Evolutionary conservation across 2,329 filamentous ascomycete species (phyloP), one percentile per base, ranked within the genome.

Genomic region (Diaporthe sp.): DNA sequence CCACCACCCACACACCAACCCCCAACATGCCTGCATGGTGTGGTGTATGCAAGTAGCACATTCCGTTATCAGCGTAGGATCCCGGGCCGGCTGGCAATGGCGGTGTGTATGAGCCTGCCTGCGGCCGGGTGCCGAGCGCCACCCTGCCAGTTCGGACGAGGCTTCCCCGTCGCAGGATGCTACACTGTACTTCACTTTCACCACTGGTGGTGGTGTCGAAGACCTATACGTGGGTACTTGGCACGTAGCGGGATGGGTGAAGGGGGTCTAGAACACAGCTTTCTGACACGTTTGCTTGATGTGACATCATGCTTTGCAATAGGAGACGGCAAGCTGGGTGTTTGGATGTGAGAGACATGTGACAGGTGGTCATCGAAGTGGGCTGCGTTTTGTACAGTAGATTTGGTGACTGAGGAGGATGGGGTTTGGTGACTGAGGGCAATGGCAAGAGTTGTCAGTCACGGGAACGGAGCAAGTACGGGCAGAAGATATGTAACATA

Each of bases 61-160:
- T 28, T 52, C 45, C 28, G 3, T 67, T 67, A 3, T 19, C 42
- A 38, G 13, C 12, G 61, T 67, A 38, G 64, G 30, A 67, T 67
- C n/a, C 25, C 13, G 30, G 42, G 45, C 15, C 33, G 45, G 61
- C 45, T 67, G 61, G 61, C 30, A 28, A 52, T 22, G 30, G 64
- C 64, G 64, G 64, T 67, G 61, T 61, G 58, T n/a, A n/a, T 52
- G 22, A 52, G 30, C 28, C 22, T 38, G 40, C 40, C 55, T 52
- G 22, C 42, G 50, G 60, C 60, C 60, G 40, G 10, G 19, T 47
- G 17, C 45, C 30, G 52, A 57, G 28, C 54, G n/a, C 61, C 42
- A 50, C 42, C 40, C 40, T 22, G 17, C 19, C 64, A 52, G 45
- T 28, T 22, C 30, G 64, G 64, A 38, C 8, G 22, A 35, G 19